Evolutionary conservation across 257 asterid species (phyloP).

Genomic region (Paulownia fortunei): DNA sequence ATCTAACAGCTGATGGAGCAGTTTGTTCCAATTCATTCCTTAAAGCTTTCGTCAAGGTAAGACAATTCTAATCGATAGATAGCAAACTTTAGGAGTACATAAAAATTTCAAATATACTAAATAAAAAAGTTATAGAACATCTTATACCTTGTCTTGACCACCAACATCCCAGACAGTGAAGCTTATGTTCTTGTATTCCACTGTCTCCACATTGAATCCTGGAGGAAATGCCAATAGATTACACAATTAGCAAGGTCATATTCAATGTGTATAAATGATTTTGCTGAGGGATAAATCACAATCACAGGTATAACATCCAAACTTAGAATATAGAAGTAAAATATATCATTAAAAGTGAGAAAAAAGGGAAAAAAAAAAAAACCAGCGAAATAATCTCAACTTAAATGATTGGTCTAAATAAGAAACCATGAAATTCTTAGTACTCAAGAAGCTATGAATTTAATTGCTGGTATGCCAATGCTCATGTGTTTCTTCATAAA

Average conservation of each 20-base stretch:
- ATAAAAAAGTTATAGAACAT: not conserved
- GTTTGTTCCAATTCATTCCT: not conserved
- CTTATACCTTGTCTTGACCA: conserved; percentile 41
- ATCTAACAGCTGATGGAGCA: not conserved
- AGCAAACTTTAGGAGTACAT: not conserved
- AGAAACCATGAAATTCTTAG: not conserved
- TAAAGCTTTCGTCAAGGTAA: not conserved
- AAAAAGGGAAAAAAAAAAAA: not conserved
- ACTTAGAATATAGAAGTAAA: too few relatives aligned
- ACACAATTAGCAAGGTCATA: not conserved
- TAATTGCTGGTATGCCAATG: not conserved
- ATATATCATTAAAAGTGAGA: not conserved
- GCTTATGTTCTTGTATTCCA: conserved; percentile 39
- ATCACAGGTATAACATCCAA: not conserved
- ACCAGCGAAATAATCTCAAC: not conserved
- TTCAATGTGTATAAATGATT: not conserved
- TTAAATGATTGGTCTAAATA: not conserved
- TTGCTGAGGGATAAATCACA: not conserved
- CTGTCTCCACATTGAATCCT: conserved; percentile 41
- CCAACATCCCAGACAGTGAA: conserved; percentile 43
- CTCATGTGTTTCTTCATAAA: not conserved
- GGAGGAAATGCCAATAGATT: not conserved
- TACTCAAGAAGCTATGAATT: not conserved
- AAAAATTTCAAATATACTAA: not conserved
- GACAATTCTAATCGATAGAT: not conserved